Conservation (phyloP, 352 stramenopile species). For the Globisporangium nagaii region DNA sequence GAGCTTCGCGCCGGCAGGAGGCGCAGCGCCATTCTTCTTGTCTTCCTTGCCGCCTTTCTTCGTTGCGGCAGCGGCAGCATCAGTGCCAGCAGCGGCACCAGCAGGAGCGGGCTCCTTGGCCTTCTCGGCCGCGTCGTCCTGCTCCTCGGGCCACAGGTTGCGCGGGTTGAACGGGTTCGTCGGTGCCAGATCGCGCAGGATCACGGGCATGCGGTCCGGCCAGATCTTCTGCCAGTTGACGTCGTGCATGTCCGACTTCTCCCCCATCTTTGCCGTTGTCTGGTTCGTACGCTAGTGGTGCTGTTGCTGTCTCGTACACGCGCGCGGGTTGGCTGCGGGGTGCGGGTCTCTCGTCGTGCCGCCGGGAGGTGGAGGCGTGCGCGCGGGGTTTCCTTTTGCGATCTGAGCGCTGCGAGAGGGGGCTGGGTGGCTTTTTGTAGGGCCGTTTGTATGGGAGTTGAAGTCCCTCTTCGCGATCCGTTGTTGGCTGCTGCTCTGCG, state of each 20-base stretch:
- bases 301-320: neutral
- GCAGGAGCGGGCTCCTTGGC: conserved; percentile 4
- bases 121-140: conserved; percentile 26
- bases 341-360: no score
- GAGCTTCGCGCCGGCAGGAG: conserved; percentile 34
- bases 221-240: conserved; percentile 89
- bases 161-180: conserved; percentile 85
- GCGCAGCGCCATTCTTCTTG: conserved; percentile 24
- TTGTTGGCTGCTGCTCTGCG: neutral
- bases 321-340: no score
- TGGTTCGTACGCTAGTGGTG: neutral
- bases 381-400: conserved; percentile 7
- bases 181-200: conserved; percentile 76
- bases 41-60: conserved; percentile 22
- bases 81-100: neutral
- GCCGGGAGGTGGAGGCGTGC: neutral
- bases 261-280: conserved; percentile 29
- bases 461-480: neutral
- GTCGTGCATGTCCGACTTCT: conserved; percentile 79
- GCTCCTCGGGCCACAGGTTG: conserved; percentile 81
- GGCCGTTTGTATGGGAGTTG: conserved; percentile 1
- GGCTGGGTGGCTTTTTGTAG: conserved; percentile 1
- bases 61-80: neutral
- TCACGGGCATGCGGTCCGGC: conserved; percentile 85
- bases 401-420: conserved; percentile 3